Conservation (phyloP, 306 rosid species). For the Corylus heterophylla region DNA sequence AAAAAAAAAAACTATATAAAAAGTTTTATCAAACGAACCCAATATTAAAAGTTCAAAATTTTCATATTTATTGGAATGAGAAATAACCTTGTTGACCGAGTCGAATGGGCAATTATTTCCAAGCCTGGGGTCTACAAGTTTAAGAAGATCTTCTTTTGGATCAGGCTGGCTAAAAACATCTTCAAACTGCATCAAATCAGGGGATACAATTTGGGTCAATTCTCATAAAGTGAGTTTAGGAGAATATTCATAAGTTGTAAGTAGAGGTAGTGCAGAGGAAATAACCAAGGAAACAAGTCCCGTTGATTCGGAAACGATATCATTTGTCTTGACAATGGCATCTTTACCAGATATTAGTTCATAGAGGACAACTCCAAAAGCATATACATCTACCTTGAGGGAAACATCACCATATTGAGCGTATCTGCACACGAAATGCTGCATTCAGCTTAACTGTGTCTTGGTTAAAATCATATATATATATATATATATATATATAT, state of each 20-base stretch:
- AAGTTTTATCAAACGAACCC: too few species aligned
- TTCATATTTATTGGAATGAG: neutral
- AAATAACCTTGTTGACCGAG: conserved; percentile 52
- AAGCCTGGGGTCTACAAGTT: conserved; percentile 53
- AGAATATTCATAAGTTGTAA: neutral
- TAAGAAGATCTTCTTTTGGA: conserved; percentile 47
- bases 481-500: too few species aligned
- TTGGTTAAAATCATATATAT: neutral
- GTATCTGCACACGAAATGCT: conserved; percentile 39
- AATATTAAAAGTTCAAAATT: neutral
- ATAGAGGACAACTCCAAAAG: conserved; percentile 71
- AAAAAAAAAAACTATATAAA: too few species aligned
- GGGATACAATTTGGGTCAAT: neutral
- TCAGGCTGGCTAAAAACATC: conserved; percentile 46
- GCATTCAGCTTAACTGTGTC: conserved; percentile 15
- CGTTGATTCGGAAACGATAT: conserved; percentile 45
- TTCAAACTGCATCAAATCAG: conserved; percentile 61
- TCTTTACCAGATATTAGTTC: conserved; percentile 64
- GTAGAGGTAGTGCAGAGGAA: conserved; percentile 7
- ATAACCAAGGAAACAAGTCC: conserved; percentile 71
- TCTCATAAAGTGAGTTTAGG: neutral
- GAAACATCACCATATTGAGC: conserved; percentile 72
- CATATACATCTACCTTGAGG: conserved; percentile 68
- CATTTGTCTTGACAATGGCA: conserved; percentile 62
- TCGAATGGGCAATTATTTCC: conserved; percentile 51